Evolutionary conservation across 2,329 filamentous ascomycete species (phyloP), one percentile per base, ranked within the genome.

Genomic region (Aspergillus chevalieri): DNA sequence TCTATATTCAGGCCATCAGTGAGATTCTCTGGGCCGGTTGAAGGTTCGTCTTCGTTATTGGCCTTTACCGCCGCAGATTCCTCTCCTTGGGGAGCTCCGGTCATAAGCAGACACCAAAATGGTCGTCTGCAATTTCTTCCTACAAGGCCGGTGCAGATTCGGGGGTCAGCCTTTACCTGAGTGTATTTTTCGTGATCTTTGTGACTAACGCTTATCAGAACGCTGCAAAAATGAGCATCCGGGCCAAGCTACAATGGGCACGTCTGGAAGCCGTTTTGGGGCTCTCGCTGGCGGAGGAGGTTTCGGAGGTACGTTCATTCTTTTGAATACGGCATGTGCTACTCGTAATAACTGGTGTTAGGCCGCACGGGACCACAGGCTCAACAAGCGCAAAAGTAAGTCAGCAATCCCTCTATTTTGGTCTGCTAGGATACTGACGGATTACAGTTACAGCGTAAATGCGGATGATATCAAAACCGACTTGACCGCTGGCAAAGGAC

Each of bases 101-200:
- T 10, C 10, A 30, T 30, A 47, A 47, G 28, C n/a, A 45, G 28
- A 38, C 33, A 46, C 12, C 49, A 65, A 47, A 15, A 75, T 75
- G 73, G 63, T 63, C 10, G 59, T 85, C 49, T 89, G 85, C 73
- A 77, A 69, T 55, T 88, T 80, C 65, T 89, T 76, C 61, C 77
- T 79, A 63, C 77, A 83, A 64, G 84, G 84, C 41, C 75, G 74
- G 54, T 89, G 85, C 73, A 80, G 73, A 60, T 82, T 78, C 63
- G 84, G 84, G 69, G 74, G 83, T 84, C 73, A 55, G 75, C 47
- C 8, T 42, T 43, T 19, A 34, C 36, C 43, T 12, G 21, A 19
- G 14, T 26, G n/a, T 43, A 15, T 15, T 22, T 22, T 12, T 12
- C 5, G 2, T 30, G 46, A 44, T 44, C 21, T 15, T 8, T 21